phyloP scores from a whole-genome alignment of 352 stramenopile genomes.

The Thraustochytrium sp. region DNA sequence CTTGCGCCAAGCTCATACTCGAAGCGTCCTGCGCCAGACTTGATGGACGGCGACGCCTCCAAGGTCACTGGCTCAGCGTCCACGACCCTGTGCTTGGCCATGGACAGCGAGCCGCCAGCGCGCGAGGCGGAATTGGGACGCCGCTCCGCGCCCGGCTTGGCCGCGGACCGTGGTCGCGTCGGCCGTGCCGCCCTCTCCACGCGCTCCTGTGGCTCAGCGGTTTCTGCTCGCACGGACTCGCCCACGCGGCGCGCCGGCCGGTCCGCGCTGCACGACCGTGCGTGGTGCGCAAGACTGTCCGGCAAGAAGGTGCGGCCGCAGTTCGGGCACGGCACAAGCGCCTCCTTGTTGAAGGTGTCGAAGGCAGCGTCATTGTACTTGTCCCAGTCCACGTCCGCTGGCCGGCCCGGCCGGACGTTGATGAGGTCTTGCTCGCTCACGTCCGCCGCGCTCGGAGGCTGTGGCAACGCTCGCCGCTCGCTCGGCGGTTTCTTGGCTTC shows the following conservation, averaged over 20 bases:
- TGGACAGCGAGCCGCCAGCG: neutral
- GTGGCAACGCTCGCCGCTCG: conserved; percentile 39
- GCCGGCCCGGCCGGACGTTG: neutral
- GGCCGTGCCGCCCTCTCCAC: neutral
- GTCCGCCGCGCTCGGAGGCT: neutral
- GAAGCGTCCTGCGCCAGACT: no score
- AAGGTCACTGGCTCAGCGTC: no score
- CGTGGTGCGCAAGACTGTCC: neutral
- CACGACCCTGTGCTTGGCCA: no score
- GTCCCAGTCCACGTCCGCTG: neutral
- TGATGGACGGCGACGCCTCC: no score
- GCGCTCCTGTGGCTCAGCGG: neutral
- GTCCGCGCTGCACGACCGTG: neutral
- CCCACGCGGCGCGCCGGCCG: neutral
- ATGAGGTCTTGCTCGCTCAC: neutral
- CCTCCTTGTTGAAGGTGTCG: conserved; percentile 36
- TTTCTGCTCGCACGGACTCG: neutral
- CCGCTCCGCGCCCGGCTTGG: neutral
- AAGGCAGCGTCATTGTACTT: conserved; percentile 20
- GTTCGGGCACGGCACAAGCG: neutral
- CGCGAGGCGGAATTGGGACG: neutral
- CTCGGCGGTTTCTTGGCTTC: conserved; percentile 36
- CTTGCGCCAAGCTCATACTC: no score
- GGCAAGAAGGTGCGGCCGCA: conserved; percentile 30
- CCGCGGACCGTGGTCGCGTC: neutral